Percentiles rank a stretch among this genome's conserved stretches.
These are phyloP conservation scores for Fusarium sp. DNA, from an alignment of 2,329 filamentous ascomycete genomes.

Conservation along the genomic window DNA sequence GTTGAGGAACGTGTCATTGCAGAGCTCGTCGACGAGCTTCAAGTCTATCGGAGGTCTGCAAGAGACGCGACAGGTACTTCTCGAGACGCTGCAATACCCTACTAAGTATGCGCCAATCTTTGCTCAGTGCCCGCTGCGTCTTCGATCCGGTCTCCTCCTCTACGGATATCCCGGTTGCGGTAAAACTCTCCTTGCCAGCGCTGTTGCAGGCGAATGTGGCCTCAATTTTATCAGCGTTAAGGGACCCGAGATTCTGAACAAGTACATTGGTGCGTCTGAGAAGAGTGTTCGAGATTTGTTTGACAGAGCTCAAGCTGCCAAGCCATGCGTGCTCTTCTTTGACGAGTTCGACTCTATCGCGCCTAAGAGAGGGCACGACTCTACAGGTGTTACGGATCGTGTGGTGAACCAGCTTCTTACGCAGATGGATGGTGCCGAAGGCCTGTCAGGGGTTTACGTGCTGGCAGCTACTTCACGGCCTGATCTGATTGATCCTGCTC, in stretches of 20 bases:
- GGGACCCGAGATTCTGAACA: slow-evolving; percentile 97
- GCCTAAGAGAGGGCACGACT: slow-evolving; percentile 95
- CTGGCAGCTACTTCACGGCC: slow-evolving; percentile 93
- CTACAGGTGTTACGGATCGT: slow-evolving; percentile 96
- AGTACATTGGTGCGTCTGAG: slow-evolving; percentile 97
- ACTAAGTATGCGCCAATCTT: slow-evolving; percentile 99
- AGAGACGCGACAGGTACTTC: slow-evolving; percentile 87
- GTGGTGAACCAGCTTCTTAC: slow-evolving; percentile 98
- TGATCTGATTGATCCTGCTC: slow-evolving; percentile 93
- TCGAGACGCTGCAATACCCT: slow-evolving; percentile 96
- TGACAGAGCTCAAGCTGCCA: slow-evolving; percentile 88
- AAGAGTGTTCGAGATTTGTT: slow-evolving; percentile 97
- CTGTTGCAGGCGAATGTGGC: slow-evolving; percentile 96
- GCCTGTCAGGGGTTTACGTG: slow-evolving; percentile 93
- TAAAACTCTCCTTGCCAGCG: slow-evolving; percentile 94
- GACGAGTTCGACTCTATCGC: slow-evolving; percentile 99
- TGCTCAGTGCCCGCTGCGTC: slow-evolving; percentile 91
- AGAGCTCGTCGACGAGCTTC: slow-evolving; percentile 93
- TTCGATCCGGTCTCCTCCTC: slow-evolving; percentile 90
- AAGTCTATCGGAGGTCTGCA: slow-evolving; percentile 89
- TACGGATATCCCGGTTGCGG: slow-evolving; percentile 97
- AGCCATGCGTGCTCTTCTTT: slow-evolving; percentile 96
- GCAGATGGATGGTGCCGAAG: slow-evolving; percentile 98
- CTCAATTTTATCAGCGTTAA: slow-evolving; percentile 99
- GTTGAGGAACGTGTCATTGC: slow-evolving; percentile 91